Percentiles rank a stretch among this genome's conserved stretches.
Evolutionary conservation across 2,329 filamentous ascomycete species (phyloP).

Genomic region (Beauveria asiatica): DNA sequence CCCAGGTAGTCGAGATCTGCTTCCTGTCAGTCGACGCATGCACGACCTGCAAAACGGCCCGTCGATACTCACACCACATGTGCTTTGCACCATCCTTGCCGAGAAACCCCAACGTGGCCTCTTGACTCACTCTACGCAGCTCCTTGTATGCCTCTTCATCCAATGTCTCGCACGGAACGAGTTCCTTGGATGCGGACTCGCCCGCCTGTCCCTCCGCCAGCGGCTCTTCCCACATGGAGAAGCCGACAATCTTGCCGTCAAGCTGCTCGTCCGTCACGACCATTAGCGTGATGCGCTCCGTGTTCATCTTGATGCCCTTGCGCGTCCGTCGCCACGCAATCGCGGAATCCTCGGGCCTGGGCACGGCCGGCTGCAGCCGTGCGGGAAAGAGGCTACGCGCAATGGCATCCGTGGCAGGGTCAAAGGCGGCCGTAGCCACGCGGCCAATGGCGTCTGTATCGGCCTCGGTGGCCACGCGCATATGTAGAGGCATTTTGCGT

Average conservation of each 20-base stretch:
- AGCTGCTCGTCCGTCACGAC: constrained; percentile 15
- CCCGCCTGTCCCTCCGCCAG: constrained; percentile 5
- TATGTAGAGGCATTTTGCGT: constrained; percentile 17
- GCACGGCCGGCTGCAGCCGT: constrained; percentile 10
- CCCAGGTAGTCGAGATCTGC: constrained; percentile 15
- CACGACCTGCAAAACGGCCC: not conserved
- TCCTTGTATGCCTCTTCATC: constrained; percentile 13
- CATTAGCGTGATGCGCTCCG: constrained; percentile 12
- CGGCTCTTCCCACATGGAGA: constrained; percentile 16
- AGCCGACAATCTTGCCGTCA: constrained; percentile 14
- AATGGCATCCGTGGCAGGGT: constrained; percentile 14
- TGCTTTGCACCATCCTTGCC: constrained; percentile 13
- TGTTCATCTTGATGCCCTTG: constrained; percentile 12
- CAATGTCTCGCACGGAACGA: constrained; percentile 8
- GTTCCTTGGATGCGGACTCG: not conserved
- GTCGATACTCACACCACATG: constrained; percentile 14
- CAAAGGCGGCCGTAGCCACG: constrained; percentile 18
- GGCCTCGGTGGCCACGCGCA: constrained; percentile 18
- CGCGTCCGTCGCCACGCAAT: constrained; percentile 13
- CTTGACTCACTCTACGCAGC: constrained; percentile 7
- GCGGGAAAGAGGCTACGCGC: constrained; percentile 13
- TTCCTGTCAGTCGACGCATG: not conserved
- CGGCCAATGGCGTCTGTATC: constrained; percentile 19
- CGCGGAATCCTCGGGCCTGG: not conserved
- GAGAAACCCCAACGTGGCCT: constrained; percentile 10